These are phyloP conservation scores for Podospora pseudocomata DNA, from an alignment of 495 filamentous ascomycete genomes.

Conservation along the genomic window DNA sequence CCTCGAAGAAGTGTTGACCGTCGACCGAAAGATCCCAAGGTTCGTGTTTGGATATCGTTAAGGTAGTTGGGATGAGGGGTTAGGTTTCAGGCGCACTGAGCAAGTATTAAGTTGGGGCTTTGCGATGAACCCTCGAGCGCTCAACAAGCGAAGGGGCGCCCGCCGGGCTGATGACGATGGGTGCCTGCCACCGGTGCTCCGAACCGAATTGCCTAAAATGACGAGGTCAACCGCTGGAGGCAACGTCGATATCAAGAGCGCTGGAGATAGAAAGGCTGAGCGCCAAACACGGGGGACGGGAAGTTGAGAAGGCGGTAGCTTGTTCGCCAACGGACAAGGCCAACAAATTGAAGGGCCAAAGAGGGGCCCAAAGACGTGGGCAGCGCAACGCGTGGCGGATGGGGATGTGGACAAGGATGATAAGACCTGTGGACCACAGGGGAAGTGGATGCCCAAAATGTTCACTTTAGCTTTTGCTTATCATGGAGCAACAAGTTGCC, in stretches of 20 bases:
- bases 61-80: conserved; percentile 3
- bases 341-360: conserved; percentile 17
- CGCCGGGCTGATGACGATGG: not conserved
- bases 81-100: conserved; percentile 3
- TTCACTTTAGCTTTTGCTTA: not conserved
- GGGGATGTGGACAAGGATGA: not conserved
- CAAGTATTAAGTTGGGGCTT: not conserved
- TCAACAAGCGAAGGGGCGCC: not conserved
- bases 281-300: not conserved
- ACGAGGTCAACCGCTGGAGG: not conserved
- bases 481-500: too few relatives aligned
- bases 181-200: not conserved
- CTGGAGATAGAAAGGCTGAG: not conserved
- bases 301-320: not conserved
- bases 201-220: not conserved
- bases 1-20: not conserved
- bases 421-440: not conserved
- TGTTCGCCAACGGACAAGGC: conserved; percentile 4
- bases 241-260: not conserved
- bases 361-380: conserved; percentile 18
- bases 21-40: not conserved
- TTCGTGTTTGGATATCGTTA: not conserved
- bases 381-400: conserved; percentile 6
- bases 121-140: not conserved
- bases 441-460: not conserved